These are phyloP conservation scores for Telopea speciosissima DNA, from an alignment of 177 flowering plant species.

Conservation along the genomic window DNA sequence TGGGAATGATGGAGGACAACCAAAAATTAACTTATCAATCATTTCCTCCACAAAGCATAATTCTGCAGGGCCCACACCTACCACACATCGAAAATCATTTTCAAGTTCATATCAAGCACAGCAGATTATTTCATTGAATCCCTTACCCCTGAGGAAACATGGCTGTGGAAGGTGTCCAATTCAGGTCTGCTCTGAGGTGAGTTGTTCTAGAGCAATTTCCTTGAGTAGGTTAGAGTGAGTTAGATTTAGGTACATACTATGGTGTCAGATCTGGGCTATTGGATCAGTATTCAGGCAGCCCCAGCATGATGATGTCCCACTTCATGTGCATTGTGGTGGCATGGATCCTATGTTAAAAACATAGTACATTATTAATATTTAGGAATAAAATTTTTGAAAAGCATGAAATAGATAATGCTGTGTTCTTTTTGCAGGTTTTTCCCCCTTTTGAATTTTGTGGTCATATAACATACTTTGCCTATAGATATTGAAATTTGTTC, in stretches of 20 bases:
- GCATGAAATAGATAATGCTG: no score
- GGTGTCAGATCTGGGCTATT: neutral
- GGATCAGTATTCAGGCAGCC: no score
- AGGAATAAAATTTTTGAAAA: no score
- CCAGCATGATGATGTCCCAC: no score
- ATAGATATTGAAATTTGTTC: no score
- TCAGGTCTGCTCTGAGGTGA: constrained; percentile 78
- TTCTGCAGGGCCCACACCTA: constrained; percentile 29
- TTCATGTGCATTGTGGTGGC: no score
- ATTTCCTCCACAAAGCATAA: constrained; percentile 47
- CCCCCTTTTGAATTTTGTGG: no score
- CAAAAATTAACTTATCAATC: constrained; percentile 38
- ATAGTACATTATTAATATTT: no score
- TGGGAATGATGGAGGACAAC: constrained; percentile 42
- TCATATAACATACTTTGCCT: no score
- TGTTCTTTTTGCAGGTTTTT: no score
- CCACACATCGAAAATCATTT: constrained; percentile 48
- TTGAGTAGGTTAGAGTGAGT: neutral
- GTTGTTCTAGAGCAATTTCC: constrained; percentile 4
- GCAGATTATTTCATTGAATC: constrained; percentile 83
- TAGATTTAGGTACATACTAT: neutral
- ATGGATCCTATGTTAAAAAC: no score
- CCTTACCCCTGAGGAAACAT: constrained; percentile 93
- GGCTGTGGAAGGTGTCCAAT: constrained; percentile 90
- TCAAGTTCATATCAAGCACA: constrained; percentile 70